phyloP scores from a whole-genome alignment of 2,329 filamentous ascomycete species.

The Esteya vermicola region DNA sequence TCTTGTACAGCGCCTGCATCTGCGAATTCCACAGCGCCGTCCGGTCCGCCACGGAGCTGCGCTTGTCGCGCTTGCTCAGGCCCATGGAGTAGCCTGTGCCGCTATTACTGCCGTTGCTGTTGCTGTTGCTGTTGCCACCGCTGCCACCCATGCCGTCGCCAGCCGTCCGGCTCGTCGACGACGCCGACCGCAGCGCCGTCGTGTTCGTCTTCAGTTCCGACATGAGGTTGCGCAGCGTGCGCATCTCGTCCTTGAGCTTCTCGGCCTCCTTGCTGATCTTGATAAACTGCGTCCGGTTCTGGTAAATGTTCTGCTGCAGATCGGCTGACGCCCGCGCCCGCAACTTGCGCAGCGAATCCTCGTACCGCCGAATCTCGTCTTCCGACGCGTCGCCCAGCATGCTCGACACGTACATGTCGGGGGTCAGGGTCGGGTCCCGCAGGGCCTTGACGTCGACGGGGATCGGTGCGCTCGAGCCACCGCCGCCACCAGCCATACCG shows the following conservation, averaged over 20 bases:
- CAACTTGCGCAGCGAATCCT: conserved; percentile 59
- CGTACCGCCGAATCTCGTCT: conserved; percentile 72
- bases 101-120: background rate
- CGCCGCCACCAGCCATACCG: background rate
- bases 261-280: conserved; percentile 99
- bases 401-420: conserved; percentile 64
- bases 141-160: background rate
- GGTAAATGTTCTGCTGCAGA: conserved; percentile 88
- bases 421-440: conserved; percentile 61
- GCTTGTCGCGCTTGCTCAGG: conserved; percentile 60
- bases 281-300: conserved; percentile 96
- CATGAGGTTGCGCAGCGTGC: conserved; percentile 78
- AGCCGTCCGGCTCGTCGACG: conserved; percentile 26
- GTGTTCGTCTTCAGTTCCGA: conserved; percentile 76
- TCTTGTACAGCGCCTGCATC: conserved; percentile 81
- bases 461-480: conserved; percentile 28
- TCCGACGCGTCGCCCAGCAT: conserved; percentile 76
- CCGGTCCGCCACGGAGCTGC: conserved; percentile 70
- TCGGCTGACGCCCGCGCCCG: conserved; percentile 69
- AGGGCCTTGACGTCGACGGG: conserved; percentile 64
- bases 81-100: conserved; percentile 30
- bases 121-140: background rate
- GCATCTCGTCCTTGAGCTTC: conserved; percentile 94
- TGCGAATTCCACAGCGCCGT: conserved; percentile 55
- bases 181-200: conserved; percentile 47